A percentile compares a stretch with the other conserved stretches of the same genome.
Conservation (phyloP, 2,329 filamentous ascomycete genomes). For the Penicillium oxalicum region DNA sequence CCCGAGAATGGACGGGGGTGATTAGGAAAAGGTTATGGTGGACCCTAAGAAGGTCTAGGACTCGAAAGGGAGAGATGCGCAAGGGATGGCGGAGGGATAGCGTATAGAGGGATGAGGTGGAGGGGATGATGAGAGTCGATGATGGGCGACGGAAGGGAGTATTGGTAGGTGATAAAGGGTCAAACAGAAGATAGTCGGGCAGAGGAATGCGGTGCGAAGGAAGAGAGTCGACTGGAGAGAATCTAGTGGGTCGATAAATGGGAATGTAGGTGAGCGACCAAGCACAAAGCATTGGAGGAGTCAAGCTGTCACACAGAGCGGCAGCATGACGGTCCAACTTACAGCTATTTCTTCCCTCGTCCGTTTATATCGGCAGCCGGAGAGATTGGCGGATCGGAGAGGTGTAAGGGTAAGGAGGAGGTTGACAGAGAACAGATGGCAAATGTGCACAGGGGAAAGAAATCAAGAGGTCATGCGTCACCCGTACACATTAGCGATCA, state of each 20-base stretch:
- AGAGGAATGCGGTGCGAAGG: constrained; percentile 31
- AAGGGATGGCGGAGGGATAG: constrained; percentile 25
- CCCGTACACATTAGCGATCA: constrained; percentile 7
- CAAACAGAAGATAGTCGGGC: constrained; percentile 13
- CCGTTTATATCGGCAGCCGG: background rate
- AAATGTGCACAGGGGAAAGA: constrained; percentile 5
- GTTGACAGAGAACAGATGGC: constrained; percentile 1
- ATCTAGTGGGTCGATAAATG: constrained; percentile 29
- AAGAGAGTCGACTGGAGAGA: constrained; percentile 21
- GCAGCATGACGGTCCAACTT: constrained; percentile 29
- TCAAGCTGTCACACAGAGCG: constrained; percentile 34
- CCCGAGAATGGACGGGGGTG: constrained; percentile 26
- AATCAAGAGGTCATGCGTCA: constrained; percentile 3
- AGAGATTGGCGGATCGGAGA: background rate
- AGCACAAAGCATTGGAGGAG: constrained; percentile 30
- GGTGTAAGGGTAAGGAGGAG: background rate
- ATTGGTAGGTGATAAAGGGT: constrained; percentile 2
- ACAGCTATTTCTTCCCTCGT: no score
- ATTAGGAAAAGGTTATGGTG: constrained; percentile 6
- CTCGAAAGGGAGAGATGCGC: constrained; percentile 25
- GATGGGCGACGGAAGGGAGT: constrained; percentile 17
- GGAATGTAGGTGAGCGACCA: constrained; percentile 34
- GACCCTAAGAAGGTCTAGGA: constrained; percentile 16
- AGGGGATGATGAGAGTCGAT: background rate
- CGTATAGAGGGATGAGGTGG: constrained; percentile 1